Evolutionary conservation across 2,329 filamentous ascomycete genomes (phyloP).

Genomic region (Aspergillus fructus): DNA sequence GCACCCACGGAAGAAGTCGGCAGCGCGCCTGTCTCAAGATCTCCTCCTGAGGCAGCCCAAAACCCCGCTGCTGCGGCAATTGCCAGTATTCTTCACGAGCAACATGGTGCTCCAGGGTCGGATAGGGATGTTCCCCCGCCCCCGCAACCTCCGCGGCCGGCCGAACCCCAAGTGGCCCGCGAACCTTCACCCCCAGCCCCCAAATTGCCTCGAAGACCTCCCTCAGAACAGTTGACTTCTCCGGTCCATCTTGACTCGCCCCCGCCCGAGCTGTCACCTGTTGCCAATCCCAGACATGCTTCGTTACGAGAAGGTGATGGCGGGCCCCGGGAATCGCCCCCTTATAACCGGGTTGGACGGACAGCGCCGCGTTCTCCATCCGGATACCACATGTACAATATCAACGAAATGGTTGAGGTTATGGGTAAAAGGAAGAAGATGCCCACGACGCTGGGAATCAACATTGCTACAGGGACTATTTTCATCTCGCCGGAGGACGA

Average conservation of each 20-base stretch:
- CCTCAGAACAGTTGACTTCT: constrained; percentile 55
- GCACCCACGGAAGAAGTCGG: constrained; percentile 28
- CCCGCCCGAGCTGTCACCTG: constrained; percentile 51
- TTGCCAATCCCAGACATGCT: constrained; percentile 35
- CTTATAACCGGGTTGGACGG: constrained; percentile 53
- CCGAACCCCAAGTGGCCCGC: constrained; percentile 65
- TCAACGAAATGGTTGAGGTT: constrained; percentile 95
- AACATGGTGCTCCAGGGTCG: constrained; percentile 34
- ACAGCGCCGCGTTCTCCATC: constrained; percentile 63
- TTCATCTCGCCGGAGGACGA: constrained; percentile 86
- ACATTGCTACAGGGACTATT: constrained; percentile 81
- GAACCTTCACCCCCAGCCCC: constrained; percentile 49
- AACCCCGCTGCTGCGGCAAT: constrained; percentile 59
- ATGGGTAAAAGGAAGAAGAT: constrained; percentile 98
- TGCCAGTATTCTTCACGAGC: constrained; percentile 48
- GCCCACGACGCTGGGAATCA: constrained; percentile 95
- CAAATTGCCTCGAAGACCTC: constrained; percentile 62
- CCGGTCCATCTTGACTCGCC: constrained; percentile 60
- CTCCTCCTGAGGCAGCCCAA: constrained; percentile 46
- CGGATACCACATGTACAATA: constrained; percentile 91
- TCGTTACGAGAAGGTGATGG: constrained; percentile 40
- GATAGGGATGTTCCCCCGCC: constrained; percentile 34
- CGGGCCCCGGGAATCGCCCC: constrained; percentile 53
- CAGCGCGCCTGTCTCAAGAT: constrained; percentile 24
- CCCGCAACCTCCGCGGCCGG: constrained; percentile 50